A percentile compares a stretch with the other conserved stretches of the same genome.
Conservation (phyloP, 225 moss, liverwort and hornwort species). For the Marchantia paleacea region DNA sequence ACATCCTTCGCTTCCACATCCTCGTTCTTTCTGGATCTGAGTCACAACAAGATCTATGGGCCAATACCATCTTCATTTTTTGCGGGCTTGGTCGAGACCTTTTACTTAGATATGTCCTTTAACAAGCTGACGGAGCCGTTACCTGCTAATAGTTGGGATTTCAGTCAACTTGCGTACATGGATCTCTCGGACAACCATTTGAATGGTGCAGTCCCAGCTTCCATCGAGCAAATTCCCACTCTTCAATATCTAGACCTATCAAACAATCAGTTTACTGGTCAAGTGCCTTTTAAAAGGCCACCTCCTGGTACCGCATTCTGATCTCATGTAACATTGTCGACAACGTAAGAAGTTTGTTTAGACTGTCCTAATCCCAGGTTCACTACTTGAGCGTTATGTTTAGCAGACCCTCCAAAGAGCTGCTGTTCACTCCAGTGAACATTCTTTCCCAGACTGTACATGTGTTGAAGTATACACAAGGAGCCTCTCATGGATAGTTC, state of each 20-base stretch:
- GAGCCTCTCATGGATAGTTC: no score
- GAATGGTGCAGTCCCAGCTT: constrained; percentile 6
- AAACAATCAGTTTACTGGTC: constrained; percentile 58
- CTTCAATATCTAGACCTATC: constrained; percentile 59
- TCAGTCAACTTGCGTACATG: neutral
- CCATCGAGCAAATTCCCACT: constrained; percentile 44
- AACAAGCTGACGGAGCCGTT: constrained; percentile 34
- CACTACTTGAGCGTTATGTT: no score
- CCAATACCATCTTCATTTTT: constrained; percentile 10
- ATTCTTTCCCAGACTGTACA: no score
- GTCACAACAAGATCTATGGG: constrained; percentile 25
- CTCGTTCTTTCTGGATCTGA: constrained; percentile 10
- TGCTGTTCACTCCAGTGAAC: no score
- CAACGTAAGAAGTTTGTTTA: no score
- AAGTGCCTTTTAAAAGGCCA: constrained; percentile 35
- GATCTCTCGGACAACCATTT: constrained; percentile 23
- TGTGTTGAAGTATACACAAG: no score
- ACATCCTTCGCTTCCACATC: neutral
- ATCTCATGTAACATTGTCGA: no score
- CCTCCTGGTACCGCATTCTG: neutral
- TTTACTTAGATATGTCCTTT: constrained; percentile 24
- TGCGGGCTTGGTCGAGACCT: neutral
- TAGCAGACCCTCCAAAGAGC: no score
- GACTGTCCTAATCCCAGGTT: no score
- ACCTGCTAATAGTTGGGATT: constrained; percentile 7